phyloP scores from a whole-genome alignment of 108 stramenopile species.

The Licmophora abbreviata region DNA sequence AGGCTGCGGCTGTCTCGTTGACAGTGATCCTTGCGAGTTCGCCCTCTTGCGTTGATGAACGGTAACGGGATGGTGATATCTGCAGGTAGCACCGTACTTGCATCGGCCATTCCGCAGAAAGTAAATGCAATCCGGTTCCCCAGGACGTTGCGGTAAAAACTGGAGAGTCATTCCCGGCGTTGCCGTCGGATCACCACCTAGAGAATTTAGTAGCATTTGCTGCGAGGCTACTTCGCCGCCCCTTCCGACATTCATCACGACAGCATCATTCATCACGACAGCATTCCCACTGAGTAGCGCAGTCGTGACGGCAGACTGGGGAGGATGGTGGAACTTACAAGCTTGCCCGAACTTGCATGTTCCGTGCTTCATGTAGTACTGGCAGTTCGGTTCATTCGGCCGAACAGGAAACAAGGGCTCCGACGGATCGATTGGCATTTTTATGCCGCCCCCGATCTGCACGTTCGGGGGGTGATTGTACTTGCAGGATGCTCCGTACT shows the following conservation, averaged over 20 bases:
- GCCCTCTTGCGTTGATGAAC: slow-evolving; percentile 12
- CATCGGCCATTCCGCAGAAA: slow-evolving; percentile 83
- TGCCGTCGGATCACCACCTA: slow-evolving; percentile 7
- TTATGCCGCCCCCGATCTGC: slow-evolving; percentile 79
- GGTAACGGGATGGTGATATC: slow-evolving; percentile 84
- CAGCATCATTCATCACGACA: slow-evolving; percentile 3
- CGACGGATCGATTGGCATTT: slow-evolving; percentile 51
- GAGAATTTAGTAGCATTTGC: slow-evolving; percentile 6
- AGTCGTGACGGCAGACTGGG: slow-evolving; percentile 17
- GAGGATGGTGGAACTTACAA: slow-evolving; percentile 88
- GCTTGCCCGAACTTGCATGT: slow-evolving; percentile 90
- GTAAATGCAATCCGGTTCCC: slow-evolving; percentile 84
- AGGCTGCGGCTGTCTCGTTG: slow-evolving; percentile 11
- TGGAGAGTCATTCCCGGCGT: slow-evolving; percentile 18
- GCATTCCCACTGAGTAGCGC: slow-evolving; percentile 4
- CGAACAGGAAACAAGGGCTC: slow-evolving; percentile 83
- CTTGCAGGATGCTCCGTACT: slow-evolving; percentile 89
- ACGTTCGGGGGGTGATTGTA: slow-evolving; percentile 85
- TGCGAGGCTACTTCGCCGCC: background rate
- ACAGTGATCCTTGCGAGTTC: slow-evolving; percentile 5
- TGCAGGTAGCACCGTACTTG: slow-evolving; percentile 86
- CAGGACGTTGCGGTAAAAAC: slow-evolving; percentile 71
- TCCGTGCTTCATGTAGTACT: slow-evolving; percentile 88
- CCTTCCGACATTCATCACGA: slow-evolving; percentile 11
- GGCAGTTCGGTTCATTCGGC: slow-evolving; percentile 78